These are phyloP conservation scores for Lactarius sp. DNA, from an alignment of 768 basidiomycete genomes.

Conservation along the genomic window DNA sequence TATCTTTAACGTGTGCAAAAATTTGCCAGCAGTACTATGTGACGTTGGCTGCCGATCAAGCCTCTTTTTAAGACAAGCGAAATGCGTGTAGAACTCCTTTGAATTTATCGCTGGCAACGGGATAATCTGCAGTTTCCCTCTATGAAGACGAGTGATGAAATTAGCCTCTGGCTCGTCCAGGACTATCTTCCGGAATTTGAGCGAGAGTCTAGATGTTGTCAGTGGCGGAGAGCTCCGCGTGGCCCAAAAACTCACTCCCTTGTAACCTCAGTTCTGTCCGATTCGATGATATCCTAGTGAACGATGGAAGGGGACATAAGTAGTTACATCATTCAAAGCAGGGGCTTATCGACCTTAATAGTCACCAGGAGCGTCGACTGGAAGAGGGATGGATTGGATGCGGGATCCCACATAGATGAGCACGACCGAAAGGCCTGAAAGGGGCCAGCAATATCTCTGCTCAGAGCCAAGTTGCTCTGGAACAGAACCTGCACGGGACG, in stretches of 20 bases:
- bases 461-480: constrained; percentile 61
- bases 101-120: constrained; percentile 67
- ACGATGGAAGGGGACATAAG: not conserved
- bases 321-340: too few relatives aligned
- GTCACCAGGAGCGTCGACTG: constrained; percentile 56
- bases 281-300: constrained; percentile 28
- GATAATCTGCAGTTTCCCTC: constrained; percentile 50
- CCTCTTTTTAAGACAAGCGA: constrained; percentile 30
- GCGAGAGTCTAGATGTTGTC: not conserved
- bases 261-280: constrained; percentile 53
- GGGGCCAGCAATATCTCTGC: constrained; percentile 53
- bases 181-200: constrained; percentile 57
- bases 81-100: constrained; percentile 50
- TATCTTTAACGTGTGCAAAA: constrained; percentile 53
- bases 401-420: constrained; percentile 52
- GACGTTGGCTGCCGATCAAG: constrained; percentile 48
- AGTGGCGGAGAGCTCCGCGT: not conserved
- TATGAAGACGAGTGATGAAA: constrained; percentile 28
- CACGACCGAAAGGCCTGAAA: constrained; percentile 61
- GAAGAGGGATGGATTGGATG: constrained; percentile 54
- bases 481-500: constrained; percentile 45
- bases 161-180: constrained; percentile 55
- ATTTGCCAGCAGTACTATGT: constrained; percentile 48
- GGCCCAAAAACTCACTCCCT: constrained; percentile 42
- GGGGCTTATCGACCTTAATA: constrained; percentile 44